Percentiles rank a stretch among this genome's conserved stretches.
Evolutionary conservation across 176 grass and related monocot genomes (phyloP).

Genomic region (Coix lacrymajobi): DNA sequence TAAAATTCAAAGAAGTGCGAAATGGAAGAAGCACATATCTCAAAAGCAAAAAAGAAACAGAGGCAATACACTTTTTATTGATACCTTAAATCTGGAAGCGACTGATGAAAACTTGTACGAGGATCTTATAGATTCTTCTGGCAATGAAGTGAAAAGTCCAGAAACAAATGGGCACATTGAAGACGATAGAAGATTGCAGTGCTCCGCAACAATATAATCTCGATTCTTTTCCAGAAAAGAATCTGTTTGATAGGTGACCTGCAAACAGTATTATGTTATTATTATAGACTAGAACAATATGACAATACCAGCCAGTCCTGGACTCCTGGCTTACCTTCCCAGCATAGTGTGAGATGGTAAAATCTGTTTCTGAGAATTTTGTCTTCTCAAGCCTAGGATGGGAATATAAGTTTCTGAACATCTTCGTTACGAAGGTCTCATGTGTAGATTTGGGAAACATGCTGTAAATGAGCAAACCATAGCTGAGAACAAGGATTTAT

Average conservation of each 20-base stretch:
- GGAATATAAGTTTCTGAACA: slow-evolving; percentile 79
- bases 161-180: slow-evolving; percentile 85
- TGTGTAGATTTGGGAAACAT: slow-evolving; percentile 99
- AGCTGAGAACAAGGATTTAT: neutral
- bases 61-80: neutral
- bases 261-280: slow-evolving; percentile 4
- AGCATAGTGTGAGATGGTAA: slow-evolving; percentile 89
- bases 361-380: slow-evolving; percentile 98
- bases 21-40: neutral
- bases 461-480: slow-evolving; percentile 36
- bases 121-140: slow-evolving; percentile 92
- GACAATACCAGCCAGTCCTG: neutral
- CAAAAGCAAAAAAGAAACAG: slow-evolving; percentile 3
- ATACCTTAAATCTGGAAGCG: slow-evolving; percentile 97
- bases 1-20: neutral
- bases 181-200: slow-evolving; percentile 91
- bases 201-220: slow-evolving; percentile 97
- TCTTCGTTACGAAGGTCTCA: slow-evolving; percentile 82
- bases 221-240: slow-evolving; percentile 97
- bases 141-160: slow-evolving; percentile 74
- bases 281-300: slow-evolving; percentile 15
- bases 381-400: slow-evolving; percentile 91
- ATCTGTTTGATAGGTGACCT: slow-evolving; percentile 96
- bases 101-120: slow-evolving; percentile 98
- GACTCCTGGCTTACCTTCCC: slow-evolving; percentile 63